Evolutionary conservation across 2,329 filamentous ascomycete genomes (phyloP).

Genomic region (Colletotrichum godetiae): DNA sequence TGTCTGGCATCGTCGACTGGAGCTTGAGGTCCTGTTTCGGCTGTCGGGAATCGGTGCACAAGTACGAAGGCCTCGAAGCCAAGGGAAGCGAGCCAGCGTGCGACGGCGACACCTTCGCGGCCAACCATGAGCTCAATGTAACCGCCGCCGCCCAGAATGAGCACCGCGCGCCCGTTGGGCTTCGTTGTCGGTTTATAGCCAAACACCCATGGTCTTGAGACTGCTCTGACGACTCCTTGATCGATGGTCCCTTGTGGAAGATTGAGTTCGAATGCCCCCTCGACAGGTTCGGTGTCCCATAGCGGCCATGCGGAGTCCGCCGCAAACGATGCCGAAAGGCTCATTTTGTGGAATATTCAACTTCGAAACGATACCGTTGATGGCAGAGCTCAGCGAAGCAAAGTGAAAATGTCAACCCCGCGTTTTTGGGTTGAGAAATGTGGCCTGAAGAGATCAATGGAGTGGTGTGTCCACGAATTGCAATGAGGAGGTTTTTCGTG

Average conservation of each 20-base stretch:
- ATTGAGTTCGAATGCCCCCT: constrained; percentile 35
- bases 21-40: constrained; percentile 34
- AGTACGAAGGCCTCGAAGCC: constrained; percentile 39
- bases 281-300: constrained; percentile 32
- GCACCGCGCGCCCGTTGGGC: constrained; percentile 36
- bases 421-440: neutral
- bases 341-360: constrained; percentile 11
- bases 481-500: neutral
- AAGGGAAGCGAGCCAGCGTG: constrained; percentile 38
- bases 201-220: constrained; percentile 38
- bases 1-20: constrained; percentile 38
- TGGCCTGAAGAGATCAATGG: neutral
- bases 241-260: constrained; percentile 30
- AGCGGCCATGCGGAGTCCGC: constrained; percentile 36
- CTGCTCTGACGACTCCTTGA: constrained; percentile 32
- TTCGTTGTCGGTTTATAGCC: constrained; percentile 35
- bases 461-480: neutral
- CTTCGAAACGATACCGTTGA: neutral
- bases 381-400: too few species aligned
- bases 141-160: constrained; percentile 39
- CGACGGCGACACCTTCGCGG: constrained; percentile 37
- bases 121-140: constrained; percentile 40
- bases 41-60: constrained; percentile 38
- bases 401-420: too few species aligned
- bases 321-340: constrained; percentile 9